Evolutionary conservation across 73 alveolate species (phyloP), one percentile per base, ranked within the genome.

Genomic region (Paramecium caudatum): DNA sequence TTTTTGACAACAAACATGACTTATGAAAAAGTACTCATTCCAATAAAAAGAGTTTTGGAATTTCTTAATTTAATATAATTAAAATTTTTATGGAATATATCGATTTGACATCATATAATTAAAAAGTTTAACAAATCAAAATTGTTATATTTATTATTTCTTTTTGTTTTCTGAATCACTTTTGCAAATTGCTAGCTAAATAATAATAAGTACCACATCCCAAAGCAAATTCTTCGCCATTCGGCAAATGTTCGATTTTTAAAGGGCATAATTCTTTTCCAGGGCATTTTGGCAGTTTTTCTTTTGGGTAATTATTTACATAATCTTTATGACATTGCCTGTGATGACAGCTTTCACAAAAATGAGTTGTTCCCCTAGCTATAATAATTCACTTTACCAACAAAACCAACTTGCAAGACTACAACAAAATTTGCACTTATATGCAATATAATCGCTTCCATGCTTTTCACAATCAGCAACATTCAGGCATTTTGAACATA

Each of bases 191-290:
- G n/a, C n/a, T n/a, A n/a, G n/a, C n/a, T n/a, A n/a, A n/a, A n/a
- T n/a, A n/a, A n/a, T n/a, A n/a, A n/a, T n/a, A n/a, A n/a, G n/a
- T n/a, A n/a, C n/a, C 95, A 50, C 99, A 98, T 41, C 99, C 99
- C n/a, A 98, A 88, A 30, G 99, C 98, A 87, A 84, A 95, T 93
- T 98, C 99, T 74, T 98, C 97, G 36, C 99, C 99, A 81, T 97
- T 98, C 17, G 98, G 98, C 10, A 98, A 98, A 90, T 98, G 99
- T 68, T 94, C 95, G 63, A 94, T 92, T 91, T 96, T 94, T 81
- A 94, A 95, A 9, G 97, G 99, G 61, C 97, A 96, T 55, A 63
- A 74, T 46, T 91, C 94, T 49, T 23, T 23, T 7, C 99, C 98
- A 23, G 91, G 91, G 91, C 80, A 95, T 70, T 15, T 83, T 83